These are phyloP conservation scores for Tuber magnatum DNA, from an alignment of 495 filamentous ascomycete genomes.

Conservation along the genomic window DNA sequence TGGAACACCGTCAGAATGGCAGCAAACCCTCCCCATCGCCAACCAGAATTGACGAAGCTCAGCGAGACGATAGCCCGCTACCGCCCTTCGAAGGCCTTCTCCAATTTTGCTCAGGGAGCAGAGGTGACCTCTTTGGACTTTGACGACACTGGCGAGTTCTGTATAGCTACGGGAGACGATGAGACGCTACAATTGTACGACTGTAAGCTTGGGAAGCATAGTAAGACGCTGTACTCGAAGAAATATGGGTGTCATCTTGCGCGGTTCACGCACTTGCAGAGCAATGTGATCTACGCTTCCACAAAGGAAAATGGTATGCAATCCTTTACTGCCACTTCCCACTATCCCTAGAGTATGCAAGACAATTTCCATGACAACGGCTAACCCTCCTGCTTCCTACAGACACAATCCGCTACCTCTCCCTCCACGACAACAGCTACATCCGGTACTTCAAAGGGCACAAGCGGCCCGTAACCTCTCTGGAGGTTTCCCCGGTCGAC, in stretches of 20 bases:
- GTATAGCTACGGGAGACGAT: slow-evolving; percentile 80
- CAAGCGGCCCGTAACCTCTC: slow-evolving; percentile 67
- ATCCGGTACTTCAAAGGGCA: slow-evolving; percentile 93
- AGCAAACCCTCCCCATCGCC: slow-evolving; percentile 10
- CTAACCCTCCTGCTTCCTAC: background rate
- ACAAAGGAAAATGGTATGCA: slow-evolving; percentile 76
- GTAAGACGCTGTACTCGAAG: slow-evolving; percentile 75
- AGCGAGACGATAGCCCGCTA: slow-evolving; percentile 39
- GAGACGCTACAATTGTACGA: slow-evolving; percentile 93
- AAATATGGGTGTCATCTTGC: slow-evolving; percentile 95
- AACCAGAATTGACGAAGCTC: slow-evolving; percentile 34
- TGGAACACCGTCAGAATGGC: background rate
- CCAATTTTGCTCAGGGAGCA: slow-evolving; percentile 50
- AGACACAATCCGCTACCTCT: slow-evolving; percentile 85
- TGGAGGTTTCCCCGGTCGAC: slow-evolving; percentile 63
- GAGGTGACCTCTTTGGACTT: slow-evolving; percentile 87
- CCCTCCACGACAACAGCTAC: slow-evolving; percentile 89
- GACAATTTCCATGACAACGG: slow-evolving; percentile 10
- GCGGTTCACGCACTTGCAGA: slow-evolving; percentile 82
- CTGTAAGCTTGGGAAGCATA: slow-evolving; percentile 75
- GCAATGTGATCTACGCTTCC: slow-evolving; percentile 85
- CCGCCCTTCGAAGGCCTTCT: slow-evolving; percentile 39
- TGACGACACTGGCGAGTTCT: slow-evolving; percentile 83
- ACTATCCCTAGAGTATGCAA: slow-evolving; percentile 7
- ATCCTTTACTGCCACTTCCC: background rate